Percentiles rank a stretch among this genome's conserved stretches.
These are phyloP conservation scores for Epichloe baconii DNA, from an alignment of 2,329 filamentous ascomycete species.

Conservation along the genomic window DNA sequence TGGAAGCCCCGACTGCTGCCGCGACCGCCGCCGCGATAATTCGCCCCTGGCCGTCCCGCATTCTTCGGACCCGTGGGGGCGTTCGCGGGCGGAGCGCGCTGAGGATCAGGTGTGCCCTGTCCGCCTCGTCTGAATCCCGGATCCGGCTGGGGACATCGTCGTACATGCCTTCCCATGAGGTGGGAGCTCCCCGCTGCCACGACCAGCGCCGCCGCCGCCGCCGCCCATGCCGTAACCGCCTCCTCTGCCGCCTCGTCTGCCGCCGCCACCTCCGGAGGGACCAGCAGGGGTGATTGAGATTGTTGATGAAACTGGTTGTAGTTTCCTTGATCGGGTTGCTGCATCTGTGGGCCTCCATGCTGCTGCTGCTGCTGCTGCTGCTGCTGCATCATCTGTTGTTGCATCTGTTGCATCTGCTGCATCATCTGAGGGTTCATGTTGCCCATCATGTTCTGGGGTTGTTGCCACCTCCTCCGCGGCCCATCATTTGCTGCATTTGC, in stretches of 20 bases:
- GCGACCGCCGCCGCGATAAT: slow-evolving; percentile 82
- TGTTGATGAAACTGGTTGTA: slow-evolving; percentile 32
- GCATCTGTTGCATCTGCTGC: slow-evolving; percentile 42
- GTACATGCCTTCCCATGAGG: slow-evolving; percentile 96
- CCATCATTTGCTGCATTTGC: slow-evolving; percentile 48
- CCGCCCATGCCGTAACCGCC: slow-evolving; percentile 18
- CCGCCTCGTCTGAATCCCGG: slow-evolving; percentile 31
- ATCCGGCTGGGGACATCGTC: slow-evolving; percentile 84
- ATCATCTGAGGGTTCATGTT: slow-evolving; percentile 41
- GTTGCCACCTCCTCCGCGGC: slow-evolving; percentile 24
- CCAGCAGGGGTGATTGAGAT: slow-evolving; percentile 19
- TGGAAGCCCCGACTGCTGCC: slow-evolving; percentile 66
- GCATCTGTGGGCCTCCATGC: slow-evolving; percentile 11
- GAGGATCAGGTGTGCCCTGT: slow-evolving; percentile 27
- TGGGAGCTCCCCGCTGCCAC: slow-evolving; percentile 50
- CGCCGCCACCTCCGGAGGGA: slow-evolving; percentile 10
- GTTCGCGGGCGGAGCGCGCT: slow-evolving; percentile 38
- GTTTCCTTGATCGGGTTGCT: slow-evolving; percentile 5
- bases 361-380: slow-evolving; percentile 24
- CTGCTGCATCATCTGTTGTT: slow-evolving; percentile 31
- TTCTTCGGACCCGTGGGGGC: slow-evolving; percentile 94
- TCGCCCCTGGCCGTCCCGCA: slow-evolving; percentile 77
- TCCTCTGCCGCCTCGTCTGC: slow-evolving; percentile 9
- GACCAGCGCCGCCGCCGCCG: slow-evolving; percentile 16
- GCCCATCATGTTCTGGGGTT: slow-evolving; percentile 25